phyloP scores from a whole-genome alignment of 1,284 basidiomycete genomes.

The Ganoderma boninense region DNA sequence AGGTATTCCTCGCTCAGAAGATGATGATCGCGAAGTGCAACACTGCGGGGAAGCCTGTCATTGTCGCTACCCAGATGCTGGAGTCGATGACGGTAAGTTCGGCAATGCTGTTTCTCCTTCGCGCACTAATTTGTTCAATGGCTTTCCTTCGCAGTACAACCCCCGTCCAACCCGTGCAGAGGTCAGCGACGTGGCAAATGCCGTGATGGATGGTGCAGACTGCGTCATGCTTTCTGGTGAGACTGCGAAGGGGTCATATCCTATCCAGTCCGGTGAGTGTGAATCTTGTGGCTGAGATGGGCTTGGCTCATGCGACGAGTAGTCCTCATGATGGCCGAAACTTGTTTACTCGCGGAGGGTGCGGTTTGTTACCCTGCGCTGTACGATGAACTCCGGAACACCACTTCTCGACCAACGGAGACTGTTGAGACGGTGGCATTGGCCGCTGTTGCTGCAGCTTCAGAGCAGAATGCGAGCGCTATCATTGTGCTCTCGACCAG shows the following conservation, averaged over 20 bases:
- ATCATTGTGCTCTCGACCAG: constrained; percentile 98
- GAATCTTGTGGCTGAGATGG: neutral
- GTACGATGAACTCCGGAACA: constrained; percentile 86
- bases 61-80: constrained; percentile 99
- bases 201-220: constrained; percentile 95
- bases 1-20: constrained; percentile 98
- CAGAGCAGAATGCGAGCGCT: constrained; percentile 92
- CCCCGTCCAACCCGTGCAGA: constrained; percentile 96
- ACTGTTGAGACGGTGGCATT: constrained; percentile 95
- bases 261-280: constrained; percentile 85
- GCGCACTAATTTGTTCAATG: constrained; percentile 6
- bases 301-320: constrained; percentile 26
- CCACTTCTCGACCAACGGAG: constrained; percentile 87
- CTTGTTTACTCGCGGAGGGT: constrained; percentile 92
- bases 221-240: constrained; percentile 99
- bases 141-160: constrained; percentile 73
- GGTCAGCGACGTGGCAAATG: constrained; percentile 97
- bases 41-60: constrained; percentile 95
- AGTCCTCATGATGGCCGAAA: constrained; percentile 99
- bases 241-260: constrained; percentile 96
- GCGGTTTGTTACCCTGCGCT: constrained; percentile 94
- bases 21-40: constrained; percentile 99
- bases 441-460: constrained; percentile 93
- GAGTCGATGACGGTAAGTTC: constrained; percentile 94
- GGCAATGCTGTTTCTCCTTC: neutral